Evolutionary conservation across 1,284 basidiomycete genomes (phyloP), one percentile per base, ranked within the genome.

Genomic region (Pisolithus thermaeus): DNA sequence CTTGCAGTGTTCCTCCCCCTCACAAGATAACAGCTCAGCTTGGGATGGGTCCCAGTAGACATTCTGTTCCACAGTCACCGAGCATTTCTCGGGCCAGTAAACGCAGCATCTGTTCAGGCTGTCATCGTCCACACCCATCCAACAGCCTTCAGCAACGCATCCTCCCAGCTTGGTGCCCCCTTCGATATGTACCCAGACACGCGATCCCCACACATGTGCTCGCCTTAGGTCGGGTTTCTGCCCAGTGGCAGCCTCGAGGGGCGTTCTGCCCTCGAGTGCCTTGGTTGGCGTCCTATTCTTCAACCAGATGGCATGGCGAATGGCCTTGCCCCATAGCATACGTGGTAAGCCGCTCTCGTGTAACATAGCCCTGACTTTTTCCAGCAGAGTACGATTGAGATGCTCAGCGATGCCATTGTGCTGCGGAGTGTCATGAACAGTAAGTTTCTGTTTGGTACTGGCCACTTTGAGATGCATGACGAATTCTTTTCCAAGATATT

Each of bases 401-500:
- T 25, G 25, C 25, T 25, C 25, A 25, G 25, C 25, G 25, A 25
- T 25, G 25, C 25, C 25, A 25, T 25, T 25, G 25, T 25, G 25
- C 25, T 25, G 25, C 5, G 25, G 25, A 25, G 25, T 25, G 25
- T 25, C 25, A 25, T 25, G 25, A 25, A 25, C 25, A 5, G 25
- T 25, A 5, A 25, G 25, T 25, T 25, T 25, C 25, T 25, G 25
- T 25, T 25, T 25, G 25, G 5, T 25, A 25, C 25, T 25, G 25
- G 25, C 25, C 25, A 5, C 25, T 25, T 25, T 25, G 25, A 25
- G 25, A 25, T 25, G 5, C 25, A 25, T 25, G 25, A 54, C 40
- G 47, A 73, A 70, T 16, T 63, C 60, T 5, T 55, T 49, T 71
- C 25, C 25, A 25, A 25, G 25, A 5, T 25, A 25, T 25, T 25